Base-by-base conservation (phyloP, 768 basidiomycete genomes). In the Hericium coralloides region DNA sequence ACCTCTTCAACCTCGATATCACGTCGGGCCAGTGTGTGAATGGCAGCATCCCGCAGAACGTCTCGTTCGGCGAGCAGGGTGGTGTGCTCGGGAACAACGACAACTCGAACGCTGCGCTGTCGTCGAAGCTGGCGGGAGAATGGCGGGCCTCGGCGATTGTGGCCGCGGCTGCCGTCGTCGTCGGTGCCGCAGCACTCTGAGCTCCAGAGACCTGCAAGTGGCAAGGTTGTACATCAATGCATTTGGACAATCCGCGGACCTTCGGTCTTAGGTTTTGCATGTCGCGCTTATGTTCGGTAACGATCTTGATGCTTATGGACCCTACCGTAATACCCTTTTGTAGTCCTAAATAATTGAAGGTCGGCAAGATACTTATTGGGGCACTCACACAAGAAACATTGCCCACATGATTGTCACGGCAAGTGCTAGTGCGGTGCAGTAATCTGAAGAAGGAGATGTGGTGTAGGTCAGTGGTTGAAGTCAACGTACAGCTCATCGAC, bases 61-160 rank as follows among this genome's bases (percentile, higher is more conserved):
- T 65, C 48, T 59, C 60, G 4, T 63, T 65, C 48, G 62, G 63
- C 50, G 60, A 65, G 55, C 64, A 65, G 53, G 64, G 64, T 49
- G 64, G 64, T 25, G 38, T 63, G 43, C 56, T 65, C n/a, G 57
- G 55, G 48, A 49, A 20, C 41, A 43, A 43, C 14, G 53, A 20
- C 41, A 43, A 43, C 41, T 43, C 41, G 41, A 43, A 43, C 41
- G 41, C 41, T 10, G 41, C 41, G 41, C 20, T 20, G 17, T 15
- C 41, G 15, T 20, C 17, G 6, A 15, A 6, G 17, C 17, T 17
- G 15, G 41, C 10, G 15, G 4, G 17, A 20, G 41, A 43, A 8
- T 15, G 41, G 41, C 20, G 41, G 41, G 6, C 6, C 10, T 43
- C 14, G 41, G 10, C 41, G 14, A 7, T 43, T 17, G 41, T 43